Percentiles rank a stretch among this genome's conserved stretches.
Evolutionary conservation across 495 filamentous ascomycete species (phyloP).

Genomic region (Talaromyces thailandensis): DNA sequence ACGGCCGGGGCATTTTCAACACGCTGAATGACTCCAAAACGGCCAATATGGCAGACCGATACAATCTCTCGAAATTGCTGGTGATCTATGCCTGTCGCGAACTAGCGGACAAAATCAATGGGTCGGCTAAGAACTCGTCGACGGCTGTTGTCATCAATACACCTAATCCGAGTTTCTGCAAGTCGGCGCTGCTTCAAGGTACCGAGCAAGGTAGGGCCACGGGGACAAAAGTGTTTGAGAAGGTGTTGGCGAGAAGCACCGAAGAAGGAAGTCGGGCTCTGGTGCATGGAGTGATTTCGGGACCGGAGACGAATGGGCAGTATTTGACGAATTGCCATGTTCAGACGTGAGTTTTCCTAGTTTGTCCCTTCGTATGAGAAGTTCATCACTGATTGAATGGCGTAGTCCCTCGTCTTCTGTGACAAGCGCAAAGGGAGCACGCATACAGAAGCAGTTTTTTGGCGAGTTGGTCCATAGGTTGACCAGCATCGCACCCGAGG

Average conservation of each 20-base stretch:
- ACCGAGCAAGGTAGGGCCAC: background rate
- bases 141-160: conserved; percentile 10
- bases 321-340: conserved; percentile 22
- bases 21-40: conserved; percentile 16
- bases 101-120: conserved; percentile 14
- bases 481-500: conserved; percentile 8
- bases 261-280: conserved; percentile 28
- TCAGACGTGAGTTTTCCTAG: conserved; percentile 8
- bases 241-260: conserved; percentile 23
- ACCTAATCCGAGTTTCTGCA: conserved; percentile 15
- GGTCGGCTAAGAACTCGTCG: background rate
- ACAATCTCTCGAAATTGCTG: conserved; percentile 22
- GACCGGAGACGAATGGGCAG: conserved; percentile 22
- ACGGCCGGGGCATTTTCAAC: conserved; percentile 13
- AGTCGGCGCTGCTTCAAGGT: conserved; percentile 9
- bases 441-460: conserved; percentile 12
- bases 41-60: conserved; percentile 18
- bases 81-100: conserved; percentile 20
- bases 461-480: conserved; percentile 10
- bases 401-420: conserved; percentile 5
- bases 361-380: background rate
- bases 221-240: conserved; percentile 10
- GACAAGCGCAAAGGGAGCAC: conserved; percentile 3
- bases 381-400: background rate
- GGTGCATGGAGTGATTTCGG: conserved; percentile 21